Base-by-base conservation (phyloP, 2,329 filamentous ascomycete genomes). In the Pyricularia sp. region DNA sequence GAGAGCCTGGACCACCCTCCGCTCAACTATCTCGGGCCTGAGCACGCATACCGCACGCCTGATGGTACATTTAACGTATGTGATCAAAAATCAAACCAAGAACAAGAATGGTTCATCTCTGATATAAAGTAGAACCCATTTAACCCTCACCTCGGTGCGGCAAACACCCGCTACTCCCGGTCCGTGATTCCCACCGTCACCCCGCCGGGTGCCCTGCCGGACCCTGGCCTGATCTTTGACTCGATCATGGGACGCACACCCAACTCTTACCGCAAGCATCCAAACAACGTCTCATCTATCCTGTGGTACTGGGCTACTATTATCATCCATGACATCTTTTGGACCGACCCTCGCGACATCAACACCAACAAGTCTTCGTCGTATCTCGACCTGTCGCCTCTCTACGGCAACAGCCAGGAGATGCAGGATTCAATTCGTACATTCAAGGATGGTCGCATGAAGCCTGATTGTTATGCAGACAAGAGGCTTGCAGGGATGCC, bases 231-330 rank as follows among this genome's bases (percentile, higher is more conserved):
- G 1, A 78, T 89, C 16, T 89, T 85, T 63, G 86, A 89, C 69
- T 78, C 81, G 4, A 75, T 88, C 63, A 87, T 88, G 83, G 82
- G 76, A 70, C 72, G 81, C 71, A 66, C 76, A 71, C 31, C 26
- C 13, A 66, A 70, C 9, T 73, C 78, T 8, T 84, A 83, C 71
- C 79, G 77, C 66, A 79, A 79, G 70, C 86, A 89, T 67, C 87
- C 87, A 0, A 90, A 90, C 73, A 88, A 88, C 49, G 84, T 89
- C 1, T 91, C 88, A 1, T 88, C 85, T 68, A 78, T 90, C 9
- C 77, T 90, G 60, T 90, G 87, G 79, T 87, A 89, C 72, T 88
- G 85, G 85, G 88, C 88, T 0, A 88, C 86, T 24, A 83, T 91
- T 65, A 85, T 90, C 67, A 90, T 89, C 65, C 88, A 90, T 67